phyloP scores from a whole-genome alignment of 176 grass and related monocot species.

The Juncus inflexus region DNA sequence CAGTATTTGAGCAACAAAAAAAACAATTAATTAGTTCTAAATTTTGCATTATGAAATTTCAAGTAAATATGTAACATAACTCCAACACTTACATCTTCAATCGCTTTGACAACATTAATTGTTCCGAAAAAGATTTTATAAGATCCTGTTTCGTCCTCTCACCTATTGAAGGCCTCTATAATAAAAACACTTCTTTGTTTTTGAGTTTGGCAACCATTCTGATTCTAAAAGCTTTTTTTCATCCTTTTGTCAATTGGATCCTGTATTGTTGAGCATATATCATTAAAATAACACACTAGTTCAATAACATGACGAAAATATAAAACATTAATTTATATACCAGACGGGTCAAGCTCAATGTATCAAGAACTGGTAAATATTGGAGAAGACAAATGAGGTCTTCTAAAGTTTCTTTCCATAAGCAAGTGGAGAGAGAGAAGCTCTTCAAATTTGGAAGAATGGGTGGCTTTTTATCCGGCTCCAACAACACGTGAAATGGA shows the following conservation, averaged over 20 bases:
- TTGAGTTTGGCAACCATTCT: not conserved
- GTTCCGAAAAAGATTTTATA: not conserved
- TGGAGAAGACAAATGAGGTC: not conserved
- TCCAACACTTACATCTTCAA: not conserved
- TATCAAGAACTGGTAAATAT: not conserved
- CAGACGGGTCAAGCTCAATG: not conserved
- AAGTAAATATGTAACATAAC: too few relatives aligned
- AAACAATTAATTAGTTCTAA: too few relatives aligned
- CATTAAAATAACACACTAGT: not conserved
- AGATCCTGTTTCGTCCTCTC: not conserved
- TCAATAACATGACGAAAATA: not conserved
- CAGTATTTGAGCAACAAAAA: too few relatives aligned
- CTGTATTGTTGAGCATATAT: not conserved
- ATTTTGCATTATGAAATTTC: too few relatives aligned
- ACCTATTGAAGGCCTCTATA: not conserved
- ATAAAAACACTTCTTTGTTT: not conserved
- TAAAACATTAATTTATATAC: not conserved
- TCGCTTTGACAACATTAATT: not conserved
- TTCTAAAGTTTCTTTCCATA: not conserved
- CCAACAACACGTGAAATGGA: not conserved
- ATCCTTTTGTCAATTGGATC: constrained; percentile 5
- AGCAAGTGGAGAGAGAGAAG: constrained; percentile 3
- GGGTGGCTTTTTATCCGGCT: not conserved
- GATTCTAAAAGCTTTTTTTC: not conserved
- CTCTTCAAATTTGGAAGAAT: constrained; percentile 2